Evolutionary conservation across 2,329 filamentous ascomycete genomes (phyloP).

Genomic region (Mariannaea sp.): DNA sequence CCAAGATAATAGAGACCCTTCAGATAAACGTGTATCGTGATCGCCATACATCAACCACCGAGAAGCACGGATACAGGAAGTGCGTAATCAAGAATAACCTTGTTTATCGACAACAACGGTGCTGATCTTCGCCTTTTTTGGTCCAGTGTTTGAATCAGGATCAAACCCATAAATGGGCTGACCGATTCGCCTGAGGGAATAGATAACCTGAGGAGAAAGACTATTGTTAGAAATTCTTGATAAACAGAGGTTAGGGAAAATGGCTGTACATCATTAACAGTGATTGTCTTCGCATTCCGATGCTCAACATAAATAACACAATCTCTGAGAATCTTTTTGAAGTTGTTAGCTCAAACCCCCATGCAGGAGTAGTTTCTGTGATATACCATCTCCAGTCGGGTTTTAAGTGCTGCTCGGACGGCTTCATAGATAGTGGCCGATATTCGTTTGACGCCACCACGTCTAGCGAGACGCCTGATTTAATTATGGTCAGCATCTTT

Average conservation of each 20-base stretch:
- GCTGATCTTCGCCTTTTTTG: conserved; percentile 5
- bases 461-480: conserved; percentile 69
- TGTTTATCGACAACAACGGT: neutral
- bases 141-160: conserved; percentile 41
- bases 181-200: conserved; percentile 54
- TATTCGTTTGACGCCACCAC: conserved; percentile 78
- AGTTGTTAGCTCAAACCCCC: conserved; percentile 15
- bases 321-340: conserved; percentile 55
- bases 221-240: conserved; percentile 17
- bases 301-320: conserved; percentile 59
- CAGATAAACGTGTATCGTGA: too few relatives aligned
- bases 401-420: conserved; percentile 55
- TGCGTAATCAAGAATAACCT: conserved; percentile 1
- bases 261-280: conserved; percentile 60
- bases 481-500: conserved; percentile 16
- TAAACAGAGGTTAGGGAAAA: neutral
- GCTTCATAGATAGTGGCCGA: conserved; percentile 68
- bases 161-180: conserved; percentile 64
- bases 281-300: conserved; percentile 64
- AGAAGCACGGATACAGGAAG: too few relatives aligned
- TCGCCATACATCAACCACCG: too few relatives aligned
- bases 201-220: conserved; percentile 55
- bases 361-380: neutral
- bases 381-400: conserved; percentile 53
- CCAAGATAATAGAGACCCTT: too few relatives aligned